phyloP scores from a whole-genome alignment of 2,329 filamentous ascomycete genomes.

The Chrysoporthe austroafricana region DNA sequence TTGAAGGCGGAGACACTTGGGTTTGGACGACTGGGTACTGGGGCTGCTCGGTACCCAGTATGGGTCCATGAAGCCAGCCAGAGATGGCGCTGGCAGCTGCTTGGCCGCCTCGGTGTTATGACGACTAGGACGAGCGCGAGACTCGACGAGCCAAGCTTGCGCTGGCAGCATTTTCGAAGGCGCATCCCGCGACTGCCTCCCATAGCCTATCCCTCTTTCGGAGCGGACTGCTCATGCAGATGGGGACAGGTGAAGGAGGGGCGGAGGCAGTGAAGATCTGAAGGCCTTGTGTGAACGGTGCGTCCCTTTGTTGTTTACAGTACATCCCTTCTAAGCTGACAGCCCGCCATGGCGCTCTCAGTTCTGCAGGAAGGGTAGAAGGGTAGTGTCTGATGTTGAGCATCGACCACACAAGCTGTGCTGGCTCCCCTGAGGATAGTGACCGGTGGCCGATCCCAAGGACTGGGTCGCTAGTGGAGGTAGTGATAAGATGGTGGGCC shows the following conservation, averaged over 20 bases:
- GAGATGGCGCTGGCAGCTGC: neutral
- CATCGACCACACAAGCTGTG: constrained; percentile 1
- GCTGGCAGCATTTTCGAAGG: neutral
- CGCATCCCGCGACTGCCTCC: neutral
- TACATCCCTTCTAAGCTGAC: too few species aligned
- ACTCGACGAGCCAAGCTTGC: neutral
- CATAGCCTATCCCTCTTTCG: neutral
- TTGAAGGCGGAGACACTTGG: constrained; percentile 3
- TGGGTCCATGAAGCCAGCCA: constrained; percentile 3
- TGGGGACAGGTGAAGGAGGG: neutral
- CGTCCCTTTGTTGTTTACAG: too few species aligned
- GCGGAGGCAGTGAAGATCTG: neutral
- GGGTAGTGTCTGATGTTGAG: neutral
- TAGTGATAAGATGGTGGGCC: neutral
- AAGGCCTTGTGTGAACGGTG: too few species aligned
- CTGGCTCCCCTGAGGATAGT: neutral
- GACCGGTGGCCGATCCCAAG: neutral
- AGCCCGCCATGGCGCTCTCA: neutral
- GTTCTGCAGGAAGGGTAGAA: neutral
- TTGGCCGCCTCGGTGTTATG: neutral
- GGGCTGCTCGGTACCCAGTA: neutral
- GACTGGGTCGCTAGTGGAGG: neutral
- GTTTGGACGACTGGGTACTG: too few species aligned
- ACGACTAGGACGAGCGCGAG: neutral
- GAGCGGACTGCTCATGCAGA: neutral